Evolutionary conservation across 140 eudicot genomes (phyloP).

Genomic region (Stevia rebaudiana): DNA sequence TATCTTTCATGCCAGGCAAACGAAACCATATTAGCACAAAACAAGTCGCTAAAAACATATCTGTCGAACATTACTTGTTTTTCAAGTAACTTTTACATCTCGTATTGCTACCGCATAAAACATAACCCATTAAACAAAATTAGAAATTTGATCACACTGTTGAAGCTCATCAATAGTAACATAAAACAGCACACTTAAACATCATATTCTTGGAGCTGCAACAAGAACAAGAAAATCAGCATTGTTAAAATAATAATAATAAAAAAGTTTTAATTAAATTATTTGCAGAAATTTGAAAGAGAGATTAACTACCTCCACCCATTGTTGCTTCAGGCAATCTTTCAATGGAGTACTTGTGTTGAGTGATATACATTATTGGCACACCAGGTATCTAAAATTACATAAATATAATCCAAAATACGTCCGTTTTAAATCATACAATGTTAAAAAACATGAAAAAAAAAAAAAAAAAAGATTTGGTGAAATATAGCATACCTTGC

Average conservation of each 20-base stretch:
- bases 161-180: neutral
- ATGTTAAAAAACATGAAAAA: too few species aligned
- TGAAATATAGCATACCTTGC: conserved; percentile 51
- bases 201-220: conserved; percentile 61
- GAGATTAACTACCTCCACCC: conserved; percentile 84
- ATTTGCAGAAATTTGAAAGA: neutral
- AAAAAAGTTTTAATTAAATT: neutral
- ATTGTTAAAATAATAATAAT: neutral
- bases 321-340: conserved; percentile 98
- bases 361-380: conserved; percentile 95
- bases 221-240: neutral
- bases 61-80: neutral
- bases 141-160: neutral
- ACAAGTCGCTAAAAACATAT: neutral
- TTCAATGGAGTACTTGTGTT: conserved; percentile 83
- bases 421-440: neutral
- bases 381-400: conserved; percentile 94
- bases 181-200: neutral
- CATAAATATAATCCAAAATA: conserved; percentile 8
- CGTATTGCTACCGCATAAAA: neutral
- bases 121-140: neutral
- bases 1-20: neutral
- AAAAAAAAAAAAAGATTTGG: neutral
- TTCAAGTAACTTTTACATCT: neutral
- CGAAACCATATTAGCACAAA: neutral